phyloP scores from a whole-genome alignment of 192 early-diverging fungal species.

The Coemansia sp. region DNA sequence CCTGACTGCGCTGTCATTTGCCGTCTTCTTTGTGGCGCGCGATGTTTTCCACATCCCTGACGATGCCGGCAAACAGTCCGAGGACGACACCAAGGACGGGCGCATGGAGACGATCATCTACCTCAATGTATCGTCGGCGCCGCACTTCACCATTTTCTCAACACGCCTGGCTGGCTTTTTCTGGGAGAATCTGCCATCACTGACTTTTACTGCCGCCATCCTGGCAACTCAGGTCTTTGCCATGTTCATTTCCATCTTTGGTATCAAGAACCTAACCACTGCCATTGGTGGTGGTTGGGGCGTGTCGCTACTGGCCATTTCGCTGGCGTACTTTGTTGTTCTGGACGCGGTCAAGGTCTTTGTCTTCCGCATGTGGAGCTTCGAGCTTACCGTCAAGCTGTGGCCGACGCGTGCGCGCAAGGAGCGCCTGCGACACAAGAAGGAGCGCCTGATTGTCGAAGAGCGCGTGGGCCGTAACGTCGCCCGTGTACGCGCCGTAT shows the following conservation, averaged over 20 bases:
- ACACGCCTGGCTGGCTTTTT: conserved; percentile 81
- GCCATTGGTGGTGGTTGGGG: conserved; percentile 75
- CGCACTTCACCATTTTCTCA: conserved; percentile 95
- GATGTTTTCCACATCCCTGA: conserved; percentile 56
- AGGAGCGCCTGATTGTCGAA: conserved; percentile 49
- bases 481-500: conserved; percentile 32
- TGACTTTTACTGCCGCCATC: conserved; percentile 75
- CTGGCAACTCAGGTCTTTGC: conserved; percentile 88
- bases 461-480: conserved; percentile 48
- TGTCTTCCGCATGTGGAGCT: conserved; percentile 80
- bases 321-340: conserved; percentile 76
- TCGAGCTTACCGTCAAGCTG: conserved; percentile 81
- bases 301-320: conserved; percentile 64
- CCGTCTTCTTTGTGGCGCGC: conserved; percentile 76
- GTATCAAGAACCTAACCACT: conserved; percentile 54
- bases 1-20: conserved; percentile 74
- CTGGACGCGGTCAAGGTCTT: conserved; percentile 91
- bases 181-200: conserved; percentile 81
- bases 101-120: conserved; percentile 87
- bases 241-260: conserved; percentile 77
- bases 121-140: conserved; percentile 83
- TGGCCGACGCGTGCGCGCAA: conserved; percentile 67
- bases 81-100: conserved; percentile 39
- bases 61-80: conserved; percentile 39
- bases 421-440: conserved; percentile 57